Evolutionary conservation across 2,329 filamentous ascomycete species (phyloP).

Genomic region (Aspergillus pseudotamarii): DNA sequence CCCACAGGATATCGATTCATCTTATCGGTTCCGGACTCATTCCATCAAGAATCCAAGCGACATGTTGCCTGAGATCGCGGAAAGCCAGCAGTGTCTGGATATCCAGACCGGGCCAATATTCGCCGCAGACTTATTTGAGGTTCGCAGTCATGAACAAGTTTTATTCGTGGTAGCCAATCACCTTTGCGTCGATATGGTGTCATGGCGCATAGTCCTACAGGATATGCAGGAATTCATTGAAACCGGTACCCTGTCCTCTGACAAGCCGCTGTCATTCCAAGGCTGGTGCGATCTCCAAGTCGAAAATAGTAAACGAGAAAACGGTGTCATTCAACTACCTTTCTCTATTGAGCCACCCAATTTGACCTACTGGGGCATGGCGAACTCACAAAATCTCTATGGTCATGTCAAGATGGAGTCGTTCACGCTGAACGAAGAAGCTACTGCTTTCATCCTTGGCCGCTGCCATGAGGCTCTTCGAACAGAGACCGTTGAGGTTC

Average conservation of each 20-base stretch:
- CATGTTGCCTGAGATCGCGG: conserved; percentile 31
- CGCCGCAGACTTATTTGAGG: conserved; percentile 24
- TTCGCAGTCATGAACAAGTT: conserved; percentile 11
- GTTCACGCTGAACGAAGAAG: conserved; percentile 36
- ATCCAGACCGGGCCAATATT: conserved; percentile 32
- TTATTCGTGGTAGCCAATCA: conserved; percentile 26
- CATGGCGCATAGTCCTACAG: conserved; percentile 38
- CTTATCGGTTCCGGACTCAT: conserved; percentile 36
- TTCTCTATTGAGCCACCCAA: conserved; percentile 35
- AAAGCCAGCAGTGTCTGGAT: conserved; percentile 36
- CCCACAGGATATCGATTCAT: conserved; percentile 33
- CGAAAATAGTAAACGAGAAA: conserved; percentile 27
- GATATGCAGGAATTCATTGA: conserved; percentile 41
- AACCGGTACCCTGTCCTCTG: conserved; percentile 33
- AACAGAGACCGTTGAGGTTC: conserved; percentile 42
- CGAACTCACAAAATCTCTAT: conserved; percentile 34
- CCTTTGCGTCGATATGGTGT: conserved; percentile 28
- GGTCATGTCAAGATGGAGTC: conserved; percentile 38
- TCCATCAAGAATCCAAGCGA: conserved; percentile 24
- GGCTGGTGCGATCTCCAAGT: conserved; percentile 40
- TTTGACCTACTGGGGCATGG: conserved; percentile 43
- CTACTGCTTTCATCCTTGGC: conserved; percentile 35
- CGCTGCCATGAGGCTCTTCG: conserved; percentile 36
- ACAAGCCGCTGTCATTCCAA: conserved; percentile 43
- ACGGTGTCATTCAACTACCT: conserved; percentile 22